Conservation (phyloP, 768 basidiomycete species). For the Mycena belliarum region DNA sequence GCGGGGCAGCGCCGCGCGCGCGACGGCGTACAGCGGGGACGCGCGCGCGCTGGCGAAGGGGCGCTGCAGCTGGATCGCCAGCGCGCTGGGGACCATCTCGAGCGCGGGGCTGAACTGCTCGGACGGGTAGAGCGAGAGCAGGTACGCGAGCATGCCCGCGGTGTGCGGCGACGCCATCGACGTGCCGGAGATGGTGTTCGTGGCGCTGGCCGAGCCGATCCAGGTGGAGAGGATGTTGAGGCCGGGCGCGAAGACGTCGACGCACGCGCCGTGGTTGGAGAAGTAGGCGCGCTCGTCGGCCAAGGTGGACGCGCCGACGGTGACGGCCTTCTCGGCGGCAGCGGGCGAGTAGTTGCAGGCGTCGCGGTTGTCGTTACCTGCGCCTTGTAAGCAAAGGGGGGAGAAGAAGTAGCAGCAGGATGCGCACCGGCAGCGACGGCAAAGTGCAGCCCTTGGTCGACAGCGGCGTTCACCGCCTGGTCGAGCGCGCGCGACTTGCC, state of each 20-base stretch:
- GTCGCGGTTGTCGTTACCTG: slow-evolving; percentile 82
- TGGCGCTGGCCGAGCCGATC: slow-evolving; percentile 61
- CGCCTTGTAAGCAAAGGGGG: neutral
- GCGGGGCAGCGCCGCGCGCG: slow-evolving; percentile 55
- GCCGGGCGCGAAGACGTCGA: slow-evolving; percentile 92
- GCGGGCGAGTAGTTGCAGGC: slow-evolving; percentile 95
- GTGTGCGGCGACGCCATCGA: slow-evolving; percentile 96
- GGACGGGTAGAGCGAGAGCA: slow-evolving; percentile 85
- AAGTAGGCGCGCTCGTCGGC: slow-evolving; percentile 84
- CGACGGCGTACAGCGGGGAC: slow-evolving; percentile 53
- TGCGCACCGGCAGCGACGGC: slow-evolving; percentile 90
- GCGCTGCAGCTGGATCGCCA: slow-evolving; percentile 29
- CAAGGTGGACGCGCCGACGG: slow-evolving; percentile 90
- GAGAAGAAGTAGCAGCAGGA: neutral
- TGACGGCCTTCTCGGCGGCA: slow-evolving; percentile 83
- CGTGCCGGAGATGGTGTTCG: slow-evolving; percentile 82
- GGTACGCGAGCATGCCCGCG: slow-evolving; percentile 88
- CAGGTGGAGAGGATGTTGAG: slow-evolving; percentile 91
- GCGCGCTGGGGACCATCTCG: slow-evolving; percentile 33
- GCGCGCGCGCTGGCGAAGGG: slow-evolving; percentile 33
- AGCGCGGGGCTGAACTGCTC: slow-evolving; percentile 57
- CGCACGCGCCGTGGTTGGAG: slow-evolving; percentile 89
- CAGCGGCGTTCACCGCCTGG: slow-evolving; percentile 81
- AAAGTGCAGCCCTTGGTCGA: slow-evolving; percentile 85
- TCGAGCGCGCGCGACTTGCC: slow-evolving; percentile 89